Conservation (phyloP, 1,284 basidiomycete genomes). For the Gastroboletus turbinatus region DNA sequence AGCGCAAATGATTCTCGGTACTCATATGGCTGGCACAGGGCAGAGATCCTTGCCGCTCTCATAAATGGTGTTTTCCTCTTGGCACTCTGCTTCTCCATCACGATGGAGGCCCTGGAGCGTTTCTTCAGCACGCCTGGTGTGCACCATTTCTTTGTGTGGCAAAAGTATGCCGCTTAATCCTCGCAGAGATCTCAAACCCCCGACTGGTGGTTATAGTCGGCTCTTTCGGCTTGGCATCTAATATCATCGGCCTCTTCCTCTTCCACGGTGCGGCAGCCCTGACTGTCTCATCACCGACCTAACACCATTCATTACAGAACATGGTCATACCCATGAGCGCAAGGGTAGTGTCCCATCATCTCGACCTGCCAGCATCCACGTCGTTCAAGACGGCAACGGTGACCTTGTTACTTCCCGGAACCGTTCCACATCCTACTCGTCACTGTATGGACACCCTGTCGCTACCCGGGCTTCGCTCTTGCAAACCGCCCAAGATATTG, state of each 20-base stretch:
- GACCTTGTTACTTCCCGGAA: slow-evolving; percentile 36
- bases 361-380: slow-evolving; percentile 27
- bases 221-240: slow-evolving; percentile 85
- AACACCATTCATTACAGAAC: slow-evolving; percentile 48
- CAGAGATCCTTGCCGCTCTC: slow-evolving; percentile 95
- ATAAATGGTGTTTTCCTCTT: slow-evolving; percentile 96
- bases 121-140: slow-evolving; percentile 83
- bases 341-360: slow-evolving; percentile 34
- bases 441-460: slow-evolving; percentile 83
- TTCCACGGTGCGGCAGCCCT: slow-evolving; percentile 77
- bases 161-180: slow-evolving; percentile 10
- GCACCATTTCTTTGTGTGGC: slow-evolving; percentile 20
- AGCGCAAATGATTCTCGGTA: slow-evolving; percentile 58
- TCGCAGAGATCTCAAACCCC: slow-evolving; percentile 84
- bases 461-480: slow-evolving; percentile 88
- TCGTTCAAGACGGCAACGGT: slow-evolving; percentile 15
- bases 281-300: slow-evolving; percentile 1
- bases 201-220: slow-evolving; percentile 91
- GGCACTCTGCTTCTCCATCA: slow-evolving; percentile 95
- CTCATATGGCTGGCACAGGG: slow-evolving; percentile 96
- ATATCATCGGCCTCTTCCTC: slow-evolving; percentile 90
- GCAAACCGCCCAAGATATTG: slow-evolving; percentile 84
- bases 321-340: slow-evolving; percentile 61
- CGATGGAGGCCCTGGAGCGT: slow-evolving; percentile 88
- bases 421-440: slow-evolving; percentile 55